Conservation (phyloP, 495 filamentous ascomycete species). For the Penicillium bovifimosum region DNA sequence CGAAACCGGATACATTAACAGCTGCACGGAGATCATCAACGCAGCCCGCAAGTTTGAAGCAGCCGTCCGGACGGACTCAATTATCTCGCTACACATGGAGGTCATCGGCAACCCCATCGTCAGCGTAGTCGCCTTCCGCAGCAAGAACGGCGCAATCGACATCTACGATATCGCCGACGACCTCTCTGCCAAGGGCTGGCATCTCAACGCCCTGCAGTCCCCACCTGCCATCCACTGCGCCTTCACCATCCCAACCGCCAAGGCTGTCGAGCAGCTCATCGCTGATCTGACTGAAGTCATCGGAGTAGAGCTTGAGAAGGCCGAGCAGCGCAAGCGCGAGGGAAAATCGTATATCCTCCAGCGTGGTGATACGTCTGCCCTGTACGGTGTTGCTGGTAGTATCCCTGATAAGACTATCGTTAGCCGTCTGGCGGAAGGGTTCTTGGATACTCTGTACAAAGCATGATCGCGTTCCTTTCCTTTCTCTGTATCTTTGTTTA, state of each 20-base stretch:
- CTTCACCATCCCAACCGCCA: conserved; percentile 84
- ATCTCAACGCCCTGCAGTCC: conserved; percentile 87
- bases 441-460: conserved; percentile 95
- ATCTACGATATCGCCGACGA: conserved; percentile 85
- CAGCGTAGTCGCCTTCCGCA: conserved; percentile 82
- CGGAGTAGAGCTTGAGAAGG: conserved; percentile 66
- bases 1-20: conserved; percentile 80
- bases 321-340: conserved; percentile 69
- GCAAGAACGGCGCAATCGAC: conserved; percentile 60
- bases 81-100: conserved; percentile 64
- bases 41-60: conserved; percentile 76
- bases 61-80: conserved; percentile 60
- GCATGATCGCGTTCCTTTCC: conserved; percentile 45
- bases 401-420: conserved; percentile 94
- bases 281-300: conserved; percentile 72
- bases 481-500: conserved; percentile 14
- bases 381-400: conserved; percentile 94
- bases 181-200: conserved; percentile 81
- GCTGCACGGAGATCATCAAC: conserved; percentile 83
- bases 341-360: conserved; percentile 47
- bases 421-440: conserved; percentile 81
- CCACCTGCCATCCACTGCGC: conserved; percentile 95
- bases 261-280: conserved; percentile 69
- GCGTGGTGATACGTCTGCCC: conserved; percentile 68
- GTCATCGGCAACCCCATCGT: conserved; percentile 83